phyloP scores from a whole-genome alignment of 495 filamentous ascomycete species.

The Penicillium coffeae region DNA sequence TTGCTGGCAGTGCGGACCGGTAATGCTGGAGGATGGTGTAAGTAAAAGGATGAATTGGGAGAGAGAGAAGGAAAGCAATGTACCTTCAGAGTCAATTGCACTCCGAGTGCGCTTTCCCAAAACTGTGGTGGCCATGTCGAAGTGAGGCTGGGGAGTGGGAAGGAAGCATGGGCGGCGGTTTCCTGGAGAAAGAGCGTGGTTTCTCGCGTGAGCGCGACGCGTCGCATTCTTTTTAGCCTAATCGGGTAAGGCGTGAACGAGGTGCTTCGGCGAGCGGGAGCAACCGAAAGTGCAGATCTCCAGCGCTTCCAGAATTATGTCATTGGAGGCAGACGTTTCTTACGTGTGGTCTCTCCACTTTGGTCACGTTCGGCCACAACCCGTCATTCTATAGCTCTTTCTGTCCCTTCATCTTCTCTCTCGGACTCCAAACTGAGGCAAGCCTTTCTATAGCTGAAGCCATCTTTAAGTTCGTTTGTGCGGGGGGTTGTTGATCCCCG shows the following conservation, averaged over 20 bases:
- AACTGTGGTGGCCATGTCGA: conserved; percentile 58
- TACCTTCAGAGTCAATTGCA: conserved; percentile 53
- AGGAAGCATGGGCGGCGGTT: conserved; percentile 7
- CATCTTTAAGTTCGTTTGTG: neutral
- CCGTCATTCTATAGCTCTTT: neutral
- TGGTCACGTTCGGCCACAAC: neutral
- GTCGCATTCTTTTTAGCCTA: conserved; percentile 11
- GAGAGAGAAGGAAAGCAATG: conserved; percentile 1
- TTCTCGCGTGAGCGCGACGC: conserved; percentile 13
- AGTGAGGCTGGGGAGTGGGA: neutral
- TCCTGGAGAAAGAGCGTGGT: conserved; percentile 5
- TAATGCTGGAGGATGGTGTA: conserved; percentile 26
- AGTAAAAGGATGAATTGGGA: conserved; percentile 1
- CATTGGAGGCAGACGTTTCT: neutral
- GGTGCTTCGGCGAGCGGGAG: neutral
- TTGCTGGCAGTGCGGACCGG: conserved; percentile 56
- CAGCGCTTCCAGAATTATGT: neutral
- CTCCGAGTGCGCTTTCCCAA: conserved; percentile 60
- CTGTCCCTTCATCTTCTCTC: too few relatives aligned
- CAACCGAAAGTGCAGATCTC: conserved; percentile 3
- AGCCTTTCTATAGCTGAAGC: neutral
- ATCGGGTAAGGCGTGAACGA: conserved; percentile 8
- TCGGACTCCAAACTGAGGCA: too few relatives aligned
- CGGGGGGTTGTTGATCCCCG: neutral
- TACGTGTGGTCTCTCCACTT: neutral